Evolutionary conservation across 2,329 filamentous ascomycete species (phyloP), one percentile per base, ranked within the genome.

Genomic region (Daldinia sp.): DNA sequence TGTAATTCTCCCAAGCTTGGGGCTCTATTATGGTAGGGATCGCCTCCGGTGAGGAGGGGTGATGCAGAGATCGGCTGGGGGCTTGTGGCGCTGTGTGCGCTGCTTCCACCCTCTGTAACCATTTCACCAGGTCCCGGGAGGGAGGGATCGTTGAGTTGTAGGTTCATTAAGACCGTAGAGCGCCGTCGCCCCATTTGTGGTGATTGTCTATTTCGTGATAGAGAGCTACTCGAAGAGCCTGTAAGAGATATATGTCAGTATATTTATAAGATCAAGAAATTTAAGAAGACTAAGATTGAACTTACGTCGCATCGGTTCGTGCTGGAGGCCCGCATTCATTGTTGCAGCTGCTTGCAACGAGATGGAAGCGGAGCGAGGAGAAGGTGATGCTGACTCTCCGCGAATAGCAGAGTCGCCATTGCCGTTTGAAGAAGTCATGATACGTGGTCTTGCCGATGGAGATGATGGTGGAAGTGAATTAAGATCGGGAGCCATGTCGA

Each of bases 1-100:
- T 94, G 91, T 46, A 94, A 86, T 79, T 93, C 91, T 18, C 92
- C 92, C 69, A 94, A 79, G 76, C 91, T 93, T 2, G 91, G 91
- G 0, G 90, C 82, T 55, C 92, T 85, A 72, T 88, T 87, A 75
- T 92, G 90, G 72, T 88, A 86, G 15, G 89, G 87, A 72, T 89
- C 88, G 37, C 80, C 77, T 44, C 74, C 72, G 35, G 77, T 78
- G 60, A 80, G 75, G 57, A 83, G 78, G 6, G 86, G 84, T 9
- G 86, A 87, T 63, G 82, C 75, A 65, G 85, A 79, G 3, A 86
- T 70, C n/a, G 81, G 80, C 64, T 82, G 83, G 46, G 84, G 83
- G 72, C 84, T 86, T 39, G 77, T 74, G 39, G 79, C 78, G 20
- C 77, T 69, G 44, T 74, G 78, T 69, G 77, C 73, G 73, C 69